Percentiles rank a stretch among this genome's conserved stretches.
phyloP scores from a whole-genome alignment of 169 alveolate genomes.

The Plasmodium sp. region DNA sequence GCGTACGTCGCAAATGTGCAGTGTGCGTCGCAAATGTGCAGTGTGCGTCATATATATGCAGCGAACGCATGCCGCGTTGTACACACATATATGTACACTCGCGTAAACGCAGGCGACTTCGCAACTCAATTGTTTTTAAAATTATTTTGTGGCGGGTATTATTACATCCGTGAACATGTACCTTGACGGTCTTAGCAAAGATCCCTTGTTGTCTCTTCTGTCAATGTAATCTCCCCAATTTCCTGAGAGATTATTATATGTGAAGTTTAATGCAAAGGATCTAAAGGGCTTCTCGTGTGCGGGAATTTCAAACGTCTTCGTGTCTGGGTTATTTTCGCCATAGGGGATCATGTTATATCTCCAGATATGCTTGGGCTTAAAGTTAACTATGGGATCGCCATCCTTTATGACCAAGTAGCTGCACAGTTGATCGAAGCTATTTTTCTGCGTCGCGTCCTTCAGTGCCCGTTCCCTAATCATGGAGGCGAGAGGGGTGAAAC shows the following conservation, averaged over 20 bases:
- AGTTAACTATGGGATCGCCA: slow-evolving; percentile 77
- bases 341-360: slow-evolving; percentile 88
- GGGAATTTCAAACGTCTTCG: slow-evolving; percentile 86
- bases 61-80: background rate
- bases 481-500: background rate
- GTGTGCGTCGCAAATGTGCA: background rate
- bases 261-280: slow-evolving; percentile 89
- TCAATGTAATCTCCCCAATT: slow-evolving; percentile 92
- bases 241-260: slow-evolving; percentile 90
- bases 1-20: background rate
- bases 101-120: background rate
- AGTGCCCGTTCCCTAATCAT: slow-evolving; percentile 79
- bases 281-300: slow-evolving; percentile 88
- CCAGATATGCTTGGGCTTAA: slow-evolving; percentile 77
- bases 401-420: slow-evolving; percentile 74
- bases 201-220: slow-evolving; percentile 89
- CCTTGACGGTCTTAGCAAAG: slow-evolving; percentile 89
- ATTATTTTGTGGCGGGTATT: slow-evolving; percentile 86
- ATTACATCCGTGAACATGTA: slow-evolving; percentile 88
- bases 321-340: slow-evolving; percentile 88
- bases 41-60: background rate
- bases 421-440: slow-evolving; percentile 81
- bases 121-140: background rate
- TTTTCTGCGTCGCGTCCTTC: slow-evolving; percentile 79
- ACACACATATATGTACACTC: background rate